Evolutionary conservation across 1,284 basidiomycete genomes (phyloP).

Genomic region (Rhodofomes roseus): DNA sequence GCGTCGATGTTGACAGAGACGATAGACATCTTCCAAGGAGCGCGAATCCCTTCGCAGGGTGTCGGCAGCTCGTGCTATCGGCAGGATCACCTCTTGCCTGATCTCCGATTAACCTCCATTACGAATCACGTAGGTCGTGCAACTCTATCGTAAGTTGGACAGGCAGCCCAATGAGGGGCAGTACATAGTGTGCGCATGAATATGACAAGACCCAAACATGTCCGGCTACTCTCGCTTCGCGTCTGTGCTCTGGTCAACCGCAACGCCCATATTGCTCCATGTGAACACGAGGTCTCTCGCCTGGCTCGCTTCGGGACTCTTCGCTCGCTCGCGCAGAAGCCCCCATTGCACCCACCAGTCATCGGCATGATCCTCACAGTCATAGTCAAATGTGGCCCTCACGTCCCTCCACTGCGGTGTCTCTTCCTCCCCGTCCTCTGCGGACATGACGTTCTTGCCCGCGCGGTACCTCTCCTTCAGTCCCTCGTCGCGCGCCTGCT

Average conservation of each 20-base stretch:
- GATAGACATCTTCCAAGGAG: background rate
- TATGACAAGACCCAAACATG: no score
- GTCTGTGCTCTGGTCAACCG: background rate
- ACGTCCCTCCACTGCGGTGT: conserved; percentile 27
- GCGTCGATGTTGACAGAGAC: conserved; percentile 47
- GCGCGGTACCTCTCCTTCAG: conserved; percentile 37
- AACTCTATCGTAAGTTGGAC: no score
- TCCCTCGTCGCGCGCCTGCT: conserved; percentile 38
- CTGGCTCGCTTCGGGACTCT: background rate
- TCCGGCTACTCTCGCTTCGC: no score
- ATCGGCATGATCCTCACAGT: conserved; percentile 35
- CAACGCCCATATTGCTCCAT: conserved; percentile 1
- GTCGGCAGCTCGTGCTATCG: background rate
- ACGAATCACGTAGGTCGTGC: no score
- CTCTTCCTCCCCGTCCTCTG: conserved; percentile 21
- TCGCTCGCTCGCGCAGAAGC: conserved; percentile 30
- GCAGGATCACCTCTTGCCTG: no score
- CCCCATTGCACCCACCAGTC: conserved; percentile 39
- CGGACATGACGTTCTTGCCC: conserved; percentile 33
- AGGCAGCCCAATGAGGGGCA: no score
- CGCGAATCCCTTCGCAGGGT: background rate
- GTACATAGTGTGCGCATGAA: no score
- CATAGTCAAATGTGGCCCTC: conserved; percentile 30
- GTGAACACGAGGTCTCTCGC: background rate
- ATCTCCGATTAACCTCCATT: no score